phyloP scores from a whole-genome alignment of 495 filamentous ascomycete genomes.

The Xylaria venustula region DNA sequence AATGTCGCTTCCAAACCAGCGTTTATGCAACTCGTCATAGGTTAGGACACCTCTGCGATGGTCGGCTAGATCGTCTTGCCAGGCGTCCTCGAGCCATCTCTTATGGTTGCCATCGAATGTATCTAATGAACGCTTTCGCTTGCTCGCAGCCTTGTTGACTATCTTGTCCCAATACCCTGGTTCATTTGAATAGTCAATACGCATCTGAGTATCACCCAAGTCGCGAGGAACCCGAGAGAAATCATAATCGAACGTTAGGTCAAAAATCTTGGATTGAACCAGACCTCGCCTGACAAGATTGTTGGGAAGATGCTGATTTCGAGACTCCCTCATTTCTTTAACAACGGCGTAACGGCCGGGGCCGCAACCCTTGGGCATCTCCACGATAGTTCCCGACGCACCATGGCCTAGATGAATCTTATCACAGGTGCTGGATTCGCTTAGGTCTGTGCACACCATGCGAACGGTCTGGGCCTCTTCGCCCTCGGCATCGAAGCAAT shows the following conservation, averaged over 20 bases:
- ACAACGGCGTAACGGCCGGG: slow-evolving; percentile 40
- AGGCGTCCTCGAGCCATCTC: slow-evolving; percentile 39
- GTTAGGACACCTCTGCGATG: slow-evolving; percentile 19
- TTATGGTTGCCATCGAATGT: slow-evolving; percentile 20
- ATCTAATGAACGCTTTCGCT: slow-evolving; percentile 25
- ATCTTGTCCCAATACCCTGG: slow-evolving; percentile 36
- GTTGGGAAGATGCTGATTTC: slow-evolving; percentile 19
- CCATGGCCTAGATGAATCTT: background rate
- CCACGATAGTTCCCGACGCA: slow-evolving; percentile 25
- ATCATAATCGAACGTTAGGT: slow-evolving; percentile 37
- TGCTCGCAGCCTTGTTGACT: slow-evolving; percentile 17
- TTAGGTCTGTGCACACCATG: slow-evolving; percentile 25
- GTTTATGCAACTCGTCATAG: slow-evolving; percentile 21
- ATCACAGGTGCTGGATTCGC: background rate
- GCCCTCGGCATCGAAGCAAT: slow-evolving; percentile 6
- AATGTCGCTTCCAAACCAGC: slow-evolving; percentile 26
- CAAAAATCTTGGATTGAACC: slow-evolving; percentile 17
- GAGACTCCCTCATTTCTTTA: slow-evolving; percentile 16
- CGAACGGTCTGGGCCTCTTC: slow-evolving; percentile 24
- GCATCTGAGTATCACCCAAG: slow-evolving; percentile 30
- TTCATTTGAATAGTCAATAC: slow-evolving; percentile 39
- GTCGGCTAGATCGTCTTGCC: slow-evolving; percentile 31
- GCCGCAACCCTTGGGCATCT: slow-evolving; percentile 39
- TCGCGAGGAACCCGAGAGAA: slow-evolving; percentile 29
- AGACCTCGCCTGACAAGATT: background rate